A percentile compares a stretch with the other conserved stretches of the same genome.
These are phyloP conservation scores for Phlyctochytrium arcticum DNA, from an alignment of 192 early-diverging fungal genomes.

Conservation along the genomic window DNA sequence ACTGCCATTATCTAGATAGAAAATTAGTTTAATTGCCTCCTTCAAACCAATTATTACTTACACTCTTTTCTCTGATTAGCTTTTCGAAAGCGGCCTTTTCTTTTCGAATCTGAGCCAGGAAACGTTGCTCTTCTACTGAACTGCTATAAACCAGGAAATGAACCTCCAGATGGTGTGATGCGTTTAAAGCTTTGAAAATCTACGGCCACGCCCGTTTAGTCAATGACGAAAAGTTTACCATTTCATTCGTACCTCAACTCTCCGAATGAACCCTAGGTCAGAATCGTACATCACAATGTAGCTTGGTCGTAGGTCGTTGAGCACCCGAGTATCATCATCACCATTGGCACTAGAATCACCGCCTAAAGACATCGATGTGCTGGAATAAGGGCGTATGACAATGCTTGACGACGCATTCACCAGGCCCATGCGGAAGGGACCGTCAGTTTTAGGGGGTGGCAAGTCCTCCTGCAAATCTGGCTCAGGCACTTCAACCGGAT, in stretches of 20 bases:
- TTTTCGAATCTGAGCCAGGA: constrained; percentile 73
- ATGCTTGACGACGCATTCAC: background rate
- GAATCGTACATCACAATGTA: constrained; percentile 92
- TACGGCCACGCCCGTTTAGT: constrained; percentile 3
- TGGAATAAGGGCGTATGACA: constrained; percentile 37
- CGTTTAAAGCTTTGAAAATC: constrained; percentile 59
- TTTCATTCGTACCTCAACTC: constrained; percentile 63
- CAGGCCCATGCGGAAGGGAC: background rate
- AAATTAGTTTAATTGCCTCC: background rate
- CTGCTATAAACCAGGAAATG: constrained; percentile 95
- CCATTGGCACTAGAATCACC: constrained; percentile 31
- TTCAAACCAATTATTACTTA: constrained; percentile 26
- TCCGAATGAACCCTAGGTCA: constrained; percentile 78
- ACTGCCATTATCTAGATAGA: constrained; percentile 67
- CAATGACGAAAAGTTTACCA: background rate
- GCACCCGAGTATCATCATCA: constrained; percentile 58
- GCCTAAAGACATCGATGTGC: constrained; percentile 21
- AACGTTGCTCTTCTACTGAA: constrained; percentile 91
- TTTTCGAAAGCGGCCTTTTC: constrained; percentile 95
- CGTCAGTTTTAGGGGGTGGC: background rate
- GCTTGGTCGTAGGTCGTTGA: constrained; percentile 67
- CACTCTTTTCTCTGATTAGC: constrained; percentile 83
- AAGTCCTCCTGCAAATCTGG: background rate
- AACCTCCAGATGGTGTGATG: constrained; percentile 58
- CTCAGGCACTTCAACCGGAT: background rate